Evolutionary conservation across 257 asterid genomes (phyloP), one percentile per base, ranked within the genome.

Genomic region (Coffea eugenioides): DNA sequence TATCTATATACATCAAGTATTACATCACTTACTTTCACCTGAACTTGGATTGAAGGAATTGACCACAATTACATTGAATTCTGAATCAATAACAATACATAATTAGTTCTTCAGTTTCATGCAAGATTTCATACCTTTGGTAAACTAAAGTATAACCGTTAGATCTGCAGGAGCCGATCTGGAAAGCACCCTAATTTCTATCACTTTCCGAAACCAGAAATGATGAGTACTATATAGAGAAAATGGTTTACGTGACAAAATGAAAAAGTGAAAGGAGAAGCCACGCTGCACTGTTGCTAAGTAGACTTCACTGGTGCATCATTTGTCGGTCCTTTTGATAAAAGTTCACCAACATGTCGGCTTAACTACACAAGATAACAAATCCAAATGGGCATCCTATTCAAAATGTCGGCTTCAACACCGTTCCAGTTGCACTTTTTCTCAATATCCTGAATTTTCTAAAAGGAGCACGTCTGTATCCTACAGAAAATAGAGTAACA

Each of bases 341-440:
- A 43, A 76, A 6, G 77, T 18, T 69, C 70, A 46, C 62, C 39
- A 69, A n/a, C 59, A 64, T 36, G 5, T 64, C 49, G 67, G n/a
- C 21, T 39, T 25, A 49, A 8, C 41, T n/a, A 36, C 46, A 69
- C 21, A 25, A 79, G 71, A 70, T 78, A 69, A 46, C 69, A 71
- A 56, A 78, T 45, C 39, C 15, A 51, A 43, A 27, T n/a, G 0
- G 49, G n/a, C 25, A 9, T 56, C 54, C 31, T 56, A 62, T 10
- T 52, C 36, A 27, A 43, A 72, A 7, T 3, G 77, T 70, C 71
- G 62, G 77, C 70, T 71, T 79, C 71, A 61, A 77, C 71, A 39
- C 77, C 82, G 71, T 31, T 70, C 46, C 1, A 11, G 21, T 70
- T 11, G 21, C 66, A 27, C 70, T 23, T 76, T 41, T 56, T 56